Base-by-base conservation (phyloP, 2,329 filamentous ascomycete species). In the Fusarium ramigenum region DNA sequence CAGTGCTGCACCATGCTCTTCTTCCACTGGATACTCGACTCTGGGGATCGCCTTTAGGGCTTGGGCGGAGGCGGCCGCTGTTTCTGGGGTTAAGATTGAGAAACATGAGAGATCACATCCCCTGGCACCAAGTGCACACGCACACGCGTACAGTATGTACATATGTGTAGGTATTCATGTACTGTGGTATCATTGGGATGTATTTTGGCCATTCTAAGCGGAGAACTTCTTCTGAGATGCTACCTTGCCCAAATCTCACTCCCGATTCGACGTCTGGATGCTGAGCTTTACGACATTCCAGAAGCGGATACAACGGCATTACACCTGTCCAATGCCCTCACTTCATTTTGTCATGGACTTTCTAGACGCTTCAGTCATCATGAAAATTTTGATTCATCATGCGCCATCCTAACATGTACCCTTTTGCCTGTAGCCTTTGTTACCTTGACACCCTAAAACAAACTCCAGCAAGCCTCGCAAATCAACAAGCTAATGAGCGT, bases 401-500 rank as follows among this genome's bases (percentile, higher is more conserved):
- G 70, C 62, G 61, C 70, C 54, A 64, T 47, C 60, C 43, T n/a
- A 64, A 37, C 30, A 34, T 52, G 32, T 69, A 36, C 69, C 56
- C 21, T 49, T 73, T 73, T 62, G 49, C 59, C 53, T 44, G 28
- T 36, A 44, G 49, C 40, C 57, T 52, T 52, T 53, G 54, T 63
- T 74, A 61, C 42, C 42, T 30, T 4, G 2, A 14, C 43, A 37
- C 42, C 52, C 25, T 15, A 37, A 60, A 30, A 60, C 60, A 66
- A 65, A 72, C 53, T 53, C 67, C 71, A 42, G n/a, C 16, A 68
- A 72, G 40, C 63, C 66, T 53, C 34, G 49, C 66, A 36, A 23
- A 23, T n/a, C 53, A 60, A 25, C 57, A 59, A 69, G 34, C 49
- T 66, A 74, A 69, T 49, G 71, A 72, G 43, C 52, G 49, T 61